Evolutionary conservation across 352 stramenopile species (phyloP), one percentile per base, ranked within the genome.

Genomic region (Phytophthora boehmeriae): DNA sequence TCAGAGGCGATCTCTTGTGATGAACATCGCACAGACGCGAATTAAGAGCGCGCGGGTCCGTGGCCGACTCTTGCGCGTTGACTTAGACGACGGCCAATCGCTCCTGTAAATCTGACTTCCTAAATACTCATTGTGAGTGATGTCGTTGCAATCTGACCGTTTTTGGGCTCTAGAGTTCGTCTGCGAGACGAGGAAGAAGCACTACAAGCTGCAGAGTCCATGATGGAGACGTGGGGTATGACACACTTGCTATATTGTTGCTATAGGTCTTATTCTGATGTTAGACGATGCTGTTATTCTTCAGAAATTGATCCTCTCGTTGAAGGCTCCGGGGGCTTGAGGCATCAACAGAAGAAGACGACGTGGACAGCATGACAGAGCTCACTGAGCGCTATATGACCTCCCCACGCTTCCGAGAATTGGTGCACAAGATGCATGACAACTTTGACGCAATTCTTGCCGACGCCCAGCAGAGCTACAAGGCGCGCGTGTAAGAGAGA

Each of bases 221-320:
- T 86, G 65, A 79, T 86, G 73, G 47, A 81, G 11, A 68, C 32
- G 3, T 86, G 76, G 76, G 73, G 76, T 83, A 45, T 28, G 65
- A 4, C 25, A 6, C 55, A 4, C 22, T 32, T 10, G 14, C 17
- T 55, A n/a, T 19, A n/a, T n/a, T 10, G 4, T 10, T 30, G 47
- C 4, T 19, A 0, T 23, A 23, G 42, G 17, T 8, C 25, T 30
- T 30, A 30, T 30, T 30, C 25, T 30, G 25, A 30, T 6, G 25
- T 6, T 30, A 14, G 0, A 5, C 59, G 13, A 56, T 23, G 23
- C 43, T 54, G 30, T 34, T 34, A 35, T 38, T 0, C 8, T 19
- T 34, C 19, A 86, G 76, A 60, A 5, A 71, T 86, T 22, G 76
- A 86, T 8, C 71, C 76, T 34, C 59, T 78, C 5, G 68, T 86